Base-by-base conservation (phyloP, 371 early-diverging fungal species). In the Phascolomyces articulosus region DNA sequence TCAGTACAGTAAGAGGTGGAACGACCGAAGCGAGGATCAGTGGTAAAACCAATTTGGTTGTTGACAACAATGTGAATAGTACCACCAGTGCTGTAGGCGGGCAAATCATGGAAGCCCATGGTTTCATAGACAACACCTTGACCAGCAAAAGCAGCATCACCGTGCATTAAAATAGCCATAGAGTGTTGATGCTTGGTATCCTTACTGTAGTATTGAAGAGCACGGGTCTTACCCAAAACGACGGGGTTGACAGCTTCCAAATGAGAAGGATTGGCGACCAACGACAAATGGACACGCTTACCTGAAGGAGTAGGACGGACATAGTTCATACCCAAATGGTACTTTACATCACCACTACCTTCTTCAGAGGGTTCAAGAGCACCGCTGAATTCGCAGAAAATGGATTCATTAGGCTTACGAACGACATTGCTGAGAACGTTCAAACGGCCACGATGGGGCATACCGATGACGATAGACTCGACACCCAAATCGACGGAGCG, bases 1-100 rank as follows among this genome's bases (percentile, higher is more conserved):
- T 98, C 98, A 34, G 97, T 94, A 84, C 96, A 95, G 86, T 98
- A 97, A 55, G 95, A 93, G 18, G 97, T 96, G 55, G 96, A 96
- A 55, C 98, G 94, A 48, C 95, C 87, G 77, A 92, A 94, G 58
- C 95, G 91, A 31, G 98, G 96, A 74, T 97, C 96, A 27, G 98
- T 98, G 40, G 98, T 98, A 85, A 96, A 98, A 59, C 98, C 98
- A 61, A 98, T 93, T 83, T 98, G 98, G 89, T 98, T 98, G 89
- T 98, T 98, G 74, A 96, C 95, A 55, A 98, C 91, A 67, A 98
- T 91, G 85, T 98, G 98, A 66, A 98, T 86, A 20, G 97, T 95
- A 58, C 98, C 98, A 69, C 98, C 98, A 40, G 95, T 95, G 56
- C 93, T 87, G 87, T 97, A 98, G 54, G 90, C 87, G 21, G 98